Evolutionary conservation across 139 green algal species (phyloP).

Genomic region (Bryopsis sp.): DNA sequence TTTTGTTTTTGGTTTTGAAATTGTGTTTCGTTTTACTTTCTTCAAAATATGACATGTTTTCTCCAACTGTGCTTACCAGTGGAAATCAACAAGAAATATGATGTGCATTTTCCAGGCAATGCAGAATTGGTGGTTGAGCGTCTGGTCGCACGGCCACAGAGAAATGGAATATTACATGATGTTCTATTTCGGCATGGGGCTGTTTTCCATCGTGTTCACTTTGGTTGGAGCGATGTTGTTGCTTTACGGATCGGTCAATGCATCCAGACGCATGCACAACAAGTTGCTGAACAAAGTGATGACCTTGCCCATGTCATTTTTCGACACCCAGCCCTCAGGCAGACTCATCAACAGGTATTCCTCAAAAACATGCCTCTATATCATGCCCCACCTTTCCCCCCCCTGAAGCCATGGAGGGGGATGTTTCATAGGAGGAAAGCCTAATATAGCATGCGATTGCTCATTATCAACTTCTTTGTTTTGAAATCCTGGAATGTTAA

Average conservation of each 20-base stretch:
- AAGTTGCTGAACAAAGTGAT: conserved; percentile 43
- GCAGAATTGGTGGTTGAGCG: conserved; percentile 69
- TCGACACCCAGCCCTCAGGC: conserved; percentile 70
- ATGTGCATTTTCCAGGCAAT: conserved; percentile 39
- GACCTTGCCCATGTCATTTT: conserved; percentile 77
- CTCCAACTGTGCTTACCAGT: too few species aligned
- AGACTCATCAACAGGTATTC: conserved; percentile 79
- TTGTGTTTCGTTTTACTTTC: too few species aligned
- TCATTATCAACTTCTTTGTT: too few species aligned
- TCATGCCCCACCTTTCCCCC: neutral
- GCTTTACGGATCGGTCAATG: conserved; percentile 37
- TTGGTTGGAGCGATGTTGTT: conserved; percentile 30
- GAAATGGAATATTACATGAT: conserved; percentile 38
- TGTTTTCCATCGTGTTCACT: conserved; percentile 42
- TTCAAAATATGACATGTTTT: too few species aligned
- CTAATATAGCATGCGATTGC: too few species aligned
- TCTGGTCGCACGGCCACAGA: conserved; percentile 33
- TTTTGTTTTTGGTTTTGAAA: too few species aligned
- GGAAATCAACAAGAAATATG: too few species aligned
- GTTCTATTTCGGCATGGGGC: conserved; percentile 60
- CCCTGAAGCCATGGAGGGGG: too few species aligned
- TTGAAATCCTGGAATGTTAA: too few species aligned
- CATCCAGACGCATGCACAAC: conserved; percentile 33
- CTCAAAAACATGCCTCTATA: conserved; percentile 44
- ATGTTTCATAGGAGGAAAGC: too few species aligned